These are phyloP conservation scores for Whalleya microplaca DNA, from an alignment of 2,329 filamentous ascomycete species.

Conservation along the genomic window DNA sequence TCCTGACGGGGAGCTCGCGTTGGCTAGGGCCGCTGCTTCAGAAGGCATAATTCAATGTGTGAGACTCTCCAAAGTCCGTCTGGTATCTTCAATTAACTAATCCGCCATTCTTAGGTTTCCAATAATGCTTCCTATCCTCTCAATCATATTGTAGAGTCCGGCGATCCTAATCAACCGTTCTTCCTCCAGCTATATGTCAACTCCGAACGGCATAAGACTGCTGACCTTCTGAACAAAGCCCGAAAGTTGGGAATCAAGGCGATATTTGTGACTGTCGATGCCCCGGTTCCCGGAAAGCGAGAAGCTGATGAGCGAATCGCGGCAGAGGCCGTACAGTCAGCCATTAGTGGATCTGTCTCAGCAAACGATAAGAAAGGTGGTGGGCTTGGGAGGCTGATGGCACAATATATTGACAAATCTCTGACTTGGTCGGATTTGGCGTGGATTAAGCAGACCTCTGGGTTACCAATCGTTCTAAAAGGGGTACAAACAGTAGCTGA, in stretches of 20 bases:
- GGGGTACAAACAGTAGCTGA: constrained; percentile 15
- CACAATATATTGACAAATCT: constrained; percentile 3
- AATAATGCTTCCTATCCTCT: too few species aligned
- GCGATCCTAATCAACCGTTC: constrained; percentile 40
- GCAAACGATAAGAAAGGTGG: too few species aligned
- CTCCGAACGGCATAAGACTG: constrained; percentile 51
- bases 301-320: constrained; percentile 15
- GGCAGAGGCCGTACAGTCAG: too few species aligned
- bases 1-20: constrained; percentile 54
- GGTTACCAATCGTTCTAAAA: constrained; percentile 15
- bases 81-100: background rate
- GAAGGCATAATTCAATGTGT: constrained; percentile 54
- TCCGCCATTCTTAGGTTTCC: too few species aligned
- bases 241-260: constrained; percentile 52
- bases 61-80: constrained; percentile 12
- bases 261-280: constrained; percentile 58
- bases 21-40: constrained; percentile 51
- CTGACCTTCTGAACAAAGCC: constrained; percentile 46
- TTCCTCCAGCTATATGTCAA: constrained; percentile 62
- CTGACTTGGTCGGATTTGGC: constrained; percentile 14
- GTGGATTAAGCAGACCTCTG: constrained; percentile 10
- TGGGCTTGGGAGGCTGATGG: too few species aligned
- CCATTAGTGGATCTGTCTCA: too few species aligned
- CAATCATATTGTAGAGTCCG: too few species aligned
- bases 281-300: constrained; percentile 53